These are phyloP conservation scores for Tetracentron sinense DNA, from an alignment of 164 flowering plant genomes.

Conservation along the genomic window DNA sequence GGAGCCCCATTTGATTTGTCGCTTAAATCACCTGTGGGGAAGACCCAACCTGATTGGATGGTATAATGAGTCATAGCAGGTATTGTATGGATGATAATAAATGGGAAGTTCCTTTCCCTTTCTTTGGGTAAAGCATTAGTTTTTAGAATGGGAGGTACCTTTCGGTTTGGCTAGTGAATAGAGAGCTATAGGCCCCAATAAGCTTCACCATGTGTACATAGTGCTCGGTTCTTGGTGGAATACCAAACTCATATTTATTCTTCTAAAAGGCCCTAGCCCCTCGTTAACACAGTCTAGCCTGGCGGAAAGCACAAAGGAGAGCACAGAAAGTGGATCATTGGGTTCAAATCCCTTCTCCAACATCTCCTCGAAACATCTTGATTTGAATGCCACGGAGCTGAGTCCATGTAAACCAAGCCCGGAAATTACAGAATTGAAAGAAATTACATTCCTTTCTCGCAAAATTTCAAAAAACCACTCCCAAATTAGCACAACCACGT, in stretches of 20 bases:
- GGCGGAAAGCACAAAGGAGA: slow-evolving; percentile 67
- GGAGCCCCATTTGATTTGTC: too few species aligned
- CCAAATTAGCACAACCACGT: slow-evolving; percentile 56
- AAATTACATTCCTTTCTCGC: slow-evolving; percentile 35
- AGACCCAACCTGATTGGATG: too few species aligned
- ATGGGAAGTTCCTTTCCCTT: too few species aligned
- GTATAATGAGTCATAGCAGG: too few species aligned
- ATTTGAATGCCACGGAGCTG: slow-evolving; percentile 44
- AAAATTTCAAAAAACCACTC: slow-evolving; percentile 40
- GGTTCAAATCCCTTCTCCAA: slow-evolving; percentile 46
- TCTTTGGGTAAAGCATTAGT: too few species aligned
- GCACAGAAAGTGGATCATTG: slow-evolving; percentile 69
- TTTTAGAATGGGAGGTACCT: too few species aligned
- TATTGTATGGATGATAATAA: too few species aligned
- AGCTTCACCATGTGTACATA: slow-evolving; percentile 77
- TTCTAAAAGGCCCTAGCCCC: slow-evolving; percentile 43
- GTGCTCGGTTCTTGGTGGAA: slow-evolving; percentile 58
- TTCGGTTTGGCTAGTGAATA: too few species aligned
- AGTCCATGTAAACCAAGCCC: slow-evolving; percentile 70
- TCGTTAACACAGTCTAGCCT: slow-evolving; percentile 54
- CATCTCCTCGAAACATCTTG: slow-evolving; percentile 45
- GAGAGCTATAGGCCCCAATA: slow-evolving; percentile 69
- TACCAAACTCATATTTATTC: slow-evolving; percentile 48
- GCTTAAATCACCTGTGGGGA: too few species aligned
- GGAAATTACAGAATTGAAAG: slow-evolving; percentile 57